phyloP scores from a whole-genome alignment of 371 early-diverging fungal species.

The Mucor sp. region DNA sequence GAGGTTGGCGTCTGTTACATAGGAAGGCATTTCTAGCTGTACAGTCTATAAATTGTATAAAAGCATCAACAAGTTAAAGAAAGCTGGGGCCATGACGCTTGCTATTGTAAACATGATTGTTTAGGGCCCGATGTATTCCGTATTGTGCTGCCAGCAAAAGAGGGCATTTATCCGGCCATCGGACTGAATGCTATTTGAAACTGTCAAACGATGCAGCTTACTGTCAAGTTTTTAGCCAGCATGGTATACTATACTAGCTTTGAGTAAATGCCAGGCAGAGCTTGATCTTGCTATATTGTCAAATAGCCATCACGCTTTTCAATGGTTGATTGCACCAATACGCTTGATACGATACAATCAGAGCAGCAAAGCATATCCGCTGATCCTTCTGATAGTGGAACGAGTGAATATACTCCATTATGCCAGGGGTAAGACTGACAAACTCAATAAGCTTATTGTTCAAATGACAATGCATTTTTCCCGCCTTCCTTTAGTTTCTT shows the following conservation, averaged over 20 bases:
- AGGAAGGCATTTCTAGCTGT: conserved; percentile 37
- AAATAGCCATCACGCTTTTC: background rate
- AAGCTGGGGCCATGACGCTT: background rate
- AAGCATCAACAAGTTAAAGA: background rate
- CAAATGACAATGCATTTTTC: background rate
- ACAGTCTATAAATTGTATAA: background rate
- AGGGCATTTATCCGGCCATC: background rate
- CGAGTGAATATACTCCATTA: background rate
- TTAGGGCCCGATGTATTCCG: background rate
- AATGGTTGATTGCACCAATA: background rate
- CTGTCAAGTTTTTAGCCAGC: background rate
- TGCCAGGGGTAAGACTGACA: background rate
- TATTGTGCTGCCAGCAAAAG: background rate
- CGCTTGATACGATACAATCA: too few relatives aligned
- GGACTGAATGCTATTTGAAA: background rate
- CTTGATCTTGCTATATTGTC: background rate
- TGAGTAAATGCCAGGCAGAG: background rate
- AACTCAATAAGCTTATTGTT: background rate
- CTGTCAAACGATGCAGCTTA: background rate
- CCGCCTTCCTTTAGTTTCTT: background rate
- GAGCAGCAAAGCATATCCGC: background rate
- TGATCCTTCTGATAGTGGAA: background rate
- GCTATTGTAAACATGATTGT: background rate
- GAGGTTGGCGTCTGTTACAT: conserved; percentile 50
- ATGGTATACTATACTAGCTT: background rate